Percentiles rank a stretch among this genome's conserved stretches.
Conservation (phyloP, 306 rosid genomes). For the Ziziphus jujuba region DNA sequence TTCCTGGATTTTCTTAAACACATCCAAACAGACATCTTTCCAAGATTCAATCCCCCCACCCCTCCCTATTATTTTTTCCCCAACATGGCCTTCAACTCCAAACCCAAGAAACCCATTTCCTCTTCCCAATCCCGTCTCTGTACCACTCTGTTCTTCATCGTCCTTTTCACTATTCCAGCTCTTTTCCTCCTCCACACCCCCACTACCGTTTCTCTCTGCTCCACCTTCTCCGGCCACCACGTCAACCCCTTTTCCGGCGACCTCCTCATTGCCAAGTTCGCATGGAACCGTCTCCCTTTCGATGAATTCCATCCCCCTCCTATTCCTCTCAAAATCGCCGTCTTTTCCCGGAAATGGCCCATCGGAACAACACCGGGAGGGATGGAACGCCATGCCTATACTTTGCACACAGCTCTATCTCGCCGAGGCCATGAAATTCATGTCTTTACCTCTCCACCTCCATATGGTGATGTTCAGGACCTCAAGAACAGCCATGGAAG, state of each 20-base stretch:
- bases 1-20: too few species aligned
- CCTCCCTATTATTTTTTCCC: constrained; percentile 4
- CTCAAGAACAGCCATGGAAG: constrained; percentile 15
- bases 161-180: constrained; percentile 73
- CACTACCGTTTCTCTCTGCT: constrained; percentile 59
- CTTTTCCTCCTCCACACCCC: constrained; percentile 60
- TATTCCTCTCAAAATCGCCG: constrained; percentile 62
- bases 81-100: constrained; percentile 68
- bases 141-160: constrained; percentile 64
- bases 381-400: constrained; percentile 95
- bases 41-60: background rate
- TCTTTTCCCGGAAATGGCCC: constrained; percentile 95
- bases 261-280: constrained; percentile 62
- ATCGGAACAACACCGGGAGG: constrained; percentile 80
- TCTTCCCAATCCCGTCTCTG: constrained; percentile 53
- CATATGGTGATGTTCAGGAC: constrained; percentile 18
- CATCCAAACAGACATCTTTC: too few species aligned
- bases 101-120: constrained; percentile 42
- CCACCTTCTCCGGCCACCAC: constrained; percentile 31
- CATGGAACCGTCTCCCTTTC: constrained; percentile 82
- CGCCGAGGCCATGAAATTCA: constrained; percentile 86
- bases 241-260: constrained; percentile 68
- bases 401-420: constrained; percentile 76
- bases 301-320: constrained; percentile 36
- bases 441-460: constrained; percentile 74